Base-by-base conservation (phyloP, 306 rosid species). In the Sophora flavescens region DNA sequence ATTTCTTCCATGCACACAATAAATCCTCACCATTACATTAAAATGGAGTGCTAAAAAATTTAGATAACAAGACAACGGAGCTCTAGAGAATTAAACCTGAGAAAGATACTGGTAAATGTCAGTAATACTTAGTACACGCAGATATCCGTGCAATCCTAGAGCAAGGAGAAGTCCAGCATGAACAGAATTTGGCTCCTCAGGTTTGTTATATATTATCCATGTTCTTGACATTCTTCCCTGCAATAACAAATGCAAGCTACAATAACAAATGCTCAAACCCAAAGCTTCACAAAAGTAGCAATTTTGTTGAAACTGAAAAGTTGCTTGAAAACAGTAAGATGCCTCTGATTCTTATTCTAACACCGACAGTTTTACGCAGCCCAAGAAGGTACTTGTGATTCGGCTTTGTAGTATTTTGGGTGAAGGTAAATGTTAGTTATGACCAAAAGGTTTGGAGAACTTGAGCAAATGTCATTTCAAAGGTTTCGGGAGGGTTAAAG, bases 151-250 rank as follows among this genome's bases (percentile, higher is more conserved):
- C 82, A 92, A 83, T 76, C 98, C 98, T 41, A 95, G 81, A 38
- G 93, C 98, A 79, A 92, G 94, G 74, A 95, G 93, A 78, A 95
- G 92, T 74, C 98, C 97, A 15, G 98, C 98, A 75, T 95, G 98
- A 87, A 90, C 78, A 76, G 97, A 89, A 83, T 82, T 95, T 64
- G 97, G 95, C 65, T 90, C 97, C 81, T 82, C 94, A 44, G 97
- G 95, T 84, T 74, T 92, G 84, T 92, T 92, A 78, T 92, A 95
- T 78, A 85, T 80, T 70, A 95, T 88, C 98, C 97, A 92, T 68
- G 96, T 92, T 80, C 97, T 94, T 53, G 98, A 86, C 98, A 93
- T 91, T 87, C 91, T 91, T 48, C 98, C 98, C 98, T 93, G 90
- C 80, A 87, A n/a, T n/a, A n/a, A n/a, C n/a, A n/a, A n/a, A 28